phyloP scores from a whole-genome alignment of 23 red algal genomes.

The Gracilaria gracilis region DNA sequence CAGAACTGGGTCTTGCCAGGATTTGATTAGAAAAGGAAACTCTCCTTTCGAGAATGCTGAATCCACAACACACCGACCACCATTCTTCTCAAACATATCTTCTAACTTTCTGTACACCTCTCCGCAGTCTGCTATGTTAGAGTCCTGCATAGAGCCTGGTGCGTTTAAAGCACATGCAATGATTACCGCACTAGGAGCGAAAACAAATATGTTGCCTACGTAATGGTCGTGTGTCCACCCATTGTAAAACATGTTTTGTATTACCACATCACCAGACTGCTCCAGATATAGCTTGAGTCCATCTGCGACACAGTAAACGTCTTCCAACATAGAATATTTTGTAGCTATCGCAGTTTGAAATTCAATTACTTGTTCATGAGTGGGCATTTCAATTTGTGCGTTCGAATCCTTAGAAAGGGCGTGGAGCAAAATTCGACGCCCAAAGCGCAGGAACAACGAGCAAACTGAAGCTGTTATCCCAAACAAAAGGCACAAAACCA shows the following conservation, averaged over 20 bases:
- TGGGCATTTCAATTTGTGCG: background rate
- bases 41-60: background rate
- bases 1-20: background rate
- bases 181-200: constrained; percentile 3
- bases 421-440: background rate
- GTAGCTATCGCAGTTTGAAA: background rate
- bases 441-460: background rate
- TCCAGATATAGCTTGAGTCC: constrained; percentile 21
- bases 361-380: background rate
- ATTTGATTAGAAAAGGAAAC: constrained; percentile 31
- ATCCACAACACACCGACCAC: constrained; percentile 14
- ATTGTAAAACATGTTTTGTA: constrained; percentile 44
- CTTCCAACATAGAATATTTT: constrained; percentile 1
- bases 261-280: background rate
- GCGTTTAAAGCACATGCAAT: constrained; percentile 30
- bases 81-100: background rate
- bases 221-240: constrained; percentile 35
- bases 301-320: constrained; percentile 21
- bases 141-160: constrained; percentile 13
- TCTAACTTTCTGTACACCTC: background rate
- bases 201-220: constrained; percentile 11
- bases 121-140: constrained; percentile 16
- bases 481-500: constrained; percentile 17
- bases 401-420: background rate
- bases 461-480: constrained; percentile 17